Conservation (phyloP, 768 basidiomycete species). For the Mycena olivaceomarginata region DNA sequence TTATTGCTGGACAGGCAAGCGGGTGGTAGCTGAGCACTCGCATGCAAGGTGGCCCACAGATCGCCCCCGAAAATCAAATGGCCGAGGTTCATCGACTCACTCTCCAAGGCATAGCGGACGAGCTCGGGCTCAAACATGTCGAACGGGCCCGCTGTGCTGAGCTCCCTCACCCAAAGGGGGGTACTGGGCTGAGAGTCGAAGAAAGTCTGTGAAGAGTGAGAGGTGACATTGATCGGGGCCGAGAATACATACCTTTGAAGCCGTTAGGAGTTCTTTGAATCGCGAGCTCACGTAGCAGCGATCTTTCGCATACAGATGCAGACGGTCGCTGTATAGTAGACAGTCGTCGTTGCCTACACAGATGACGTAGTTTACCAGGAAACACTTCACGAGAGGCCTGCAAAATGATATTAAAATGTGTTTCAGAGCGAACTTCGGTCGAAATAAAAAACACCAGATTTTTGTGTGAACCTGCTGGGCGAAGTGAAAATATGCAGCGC, state of each 20-base stretch:
- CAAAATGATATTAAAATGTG: neutral
- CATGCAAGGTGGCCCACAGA: neutral
- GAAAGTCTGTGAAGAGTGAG: neutral
- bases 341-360: neutral
- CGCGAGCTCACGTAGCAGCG: neutral
- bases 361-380: neutral
- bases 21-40: too few relatives aligned
- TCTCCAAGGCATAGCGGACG: neutral
- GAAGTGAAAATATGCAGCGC: slow-evolving; percentile 1
- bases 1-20: too few relatives aligned
- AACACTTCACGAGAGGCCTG: neutral
- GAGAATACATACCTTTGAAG: neutral
- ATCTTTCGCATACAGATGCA: slow-evolving; percentile 11
- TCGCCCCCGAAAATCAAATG: neutral
- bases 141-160: neutral
- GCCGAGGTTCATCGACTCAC: neutral
- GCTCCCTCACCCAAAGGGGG: neutral
- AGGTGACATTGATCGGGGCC: neutral
- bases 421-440: too few relatives aligned
- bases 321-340: slow-evolving; percentile 2
- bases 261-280: neutral
- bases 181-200: neutral
- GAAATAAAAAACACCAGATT: neutral
- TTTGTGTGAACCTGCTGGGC: neutral
- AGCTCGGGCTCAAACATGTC: slow-evolving; percentile 6